Conservation (phyloP, 2,329 filamentous ascomycete genomes). For the Pseudogymnoascus sp. region DNA sequence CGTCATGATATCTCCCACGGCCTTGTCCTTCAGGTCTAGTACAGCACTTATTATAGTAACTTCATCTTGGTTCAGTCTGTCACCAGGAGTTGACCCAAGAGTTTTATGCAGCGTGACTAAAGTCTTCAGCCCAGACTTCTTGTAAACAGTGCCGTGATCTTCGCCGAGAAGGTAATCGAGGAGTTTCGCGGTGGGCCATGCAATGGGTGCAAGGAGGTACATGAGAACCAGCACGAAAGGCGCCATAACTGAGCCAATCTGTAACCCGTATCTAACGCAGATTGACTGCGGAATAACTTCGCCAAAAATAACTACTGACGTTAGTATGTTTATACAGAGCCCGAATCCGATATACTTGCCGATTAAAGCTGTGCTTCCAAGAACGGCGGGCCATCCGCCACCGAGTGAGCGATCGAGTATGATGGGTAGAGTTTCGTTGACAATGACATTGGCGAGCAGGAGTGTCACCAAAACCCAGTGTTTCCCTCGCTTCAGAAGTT, state of each 20-base stretch:
- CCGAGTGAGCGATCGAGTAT: conserved; percentile 86
- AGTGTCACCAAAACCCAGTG: conserved; percentile 96
- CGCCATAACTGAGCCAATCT: conserved; percentile 83
- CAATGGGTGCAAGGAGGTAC: conserved; percentile 80
- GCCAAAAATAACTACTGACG: conserved; percentile 75
- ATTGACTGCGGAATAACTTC: conserved; percentile 91
- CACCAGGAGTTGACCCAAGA: conserved; percentile 69
- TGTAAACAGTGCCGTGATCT: conserved; percentile 91
- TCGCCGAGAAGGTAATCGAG: conserved; percentile 85
- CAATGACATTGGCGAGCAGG: conserved; percentile 88
- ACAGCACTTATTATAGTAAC: conserved; percentile 98
- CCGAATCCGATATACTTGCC: conserved; percentile 44
- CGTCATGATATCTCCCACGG: conserved; percentile 94
- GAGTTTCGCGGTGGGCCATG: conserved; percentile 89
- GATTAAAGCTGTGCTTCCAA: conserved; percentile 85
- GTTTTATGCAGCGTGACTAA: conserved; percentile 80
- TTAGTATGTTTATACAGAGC: conserved; percentile 11
- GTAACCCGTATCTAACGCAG: conserved; percentile 87
- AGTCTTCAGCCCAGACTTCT: conserved; percentile 91
- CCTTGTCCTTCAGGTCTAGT: conserved; percentile 90
- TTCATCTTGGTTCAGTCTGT: conserved; percentile 92
- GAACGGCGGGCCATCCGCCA: conserved; percentile 82
- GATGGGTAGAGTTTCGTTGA: conserved; percentile 90
- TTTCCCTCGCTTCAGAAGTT: conserved; percentile 74
- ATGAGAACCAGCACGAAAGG: conserved; percentile 78